phyloP scores from a whole-genome alignment of 2,329 filamentous ascomycete genomes.

The Colletotrichum viniferum region DNA sequence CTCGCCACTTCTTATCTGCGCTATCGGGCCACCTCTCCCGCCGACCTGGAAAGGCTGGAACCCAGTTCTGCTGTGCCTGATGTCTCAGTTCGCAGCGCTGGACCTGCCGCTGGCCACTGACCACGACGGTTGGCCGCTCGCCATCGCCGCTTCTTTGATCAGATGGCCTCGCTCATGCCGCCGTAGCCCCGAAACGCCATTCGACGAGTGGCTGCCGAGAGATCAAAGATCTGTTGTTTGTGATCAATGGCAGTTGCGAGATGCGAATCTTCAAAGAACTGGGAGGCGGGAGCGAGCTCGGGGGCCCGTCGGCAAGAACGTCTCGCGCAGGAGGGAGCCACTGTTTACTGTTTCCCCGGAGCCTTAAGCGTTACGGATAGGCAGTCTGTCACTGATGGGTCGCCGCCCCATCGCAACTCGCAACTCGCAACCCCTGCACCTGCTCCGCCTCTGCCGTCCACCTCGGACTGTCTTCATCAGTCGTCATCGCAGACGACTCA shows the following conservation, averaged over 20 bases:
- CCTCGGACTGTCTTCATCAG: background rate
- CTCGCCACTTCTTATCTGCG: background rate
- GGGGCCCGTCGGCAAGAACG: background rate
- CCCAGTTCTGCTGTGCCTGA: constrained; percentile 11
- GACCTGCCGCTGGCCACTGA: background rate
- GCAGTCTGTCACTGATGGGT: constrained; percentile 11
- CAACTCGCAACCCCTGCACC: background rate
- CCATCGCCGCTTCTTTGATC: constrained; percentile 18
- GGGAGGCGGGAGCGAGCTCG: background rate
- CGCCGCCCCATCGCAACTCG: background rate
- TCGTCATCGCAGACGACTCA: constrained; percentile 15
- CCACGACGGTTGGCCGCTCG: constrained; percentile 12
- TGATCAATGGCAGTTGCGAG: background rate
- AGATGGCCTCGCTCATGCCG: constrained; percentile 20
- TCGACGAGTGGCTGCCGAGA: background rate
- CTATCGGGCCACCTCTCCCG: background rate
- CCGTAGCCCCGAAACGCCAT: background rate
- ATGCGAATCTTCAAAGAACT: background rate
- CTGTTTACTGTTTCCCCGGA: background rate
- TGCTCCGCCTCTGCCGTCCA: constrained; percentile 1
- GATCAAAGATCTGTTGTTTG: background rate
- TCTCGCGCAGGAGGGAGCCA: background rate
- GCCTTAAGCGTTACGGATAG: background rate
- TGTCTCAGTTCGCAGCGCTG: constrained; percentile 16
- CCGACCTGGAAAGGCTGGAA: constrained; percentile 15